phyloP scores from a whole-genome alignment of 1,139 yeast genomes.

The Debaryomyces sp. region DNA sequence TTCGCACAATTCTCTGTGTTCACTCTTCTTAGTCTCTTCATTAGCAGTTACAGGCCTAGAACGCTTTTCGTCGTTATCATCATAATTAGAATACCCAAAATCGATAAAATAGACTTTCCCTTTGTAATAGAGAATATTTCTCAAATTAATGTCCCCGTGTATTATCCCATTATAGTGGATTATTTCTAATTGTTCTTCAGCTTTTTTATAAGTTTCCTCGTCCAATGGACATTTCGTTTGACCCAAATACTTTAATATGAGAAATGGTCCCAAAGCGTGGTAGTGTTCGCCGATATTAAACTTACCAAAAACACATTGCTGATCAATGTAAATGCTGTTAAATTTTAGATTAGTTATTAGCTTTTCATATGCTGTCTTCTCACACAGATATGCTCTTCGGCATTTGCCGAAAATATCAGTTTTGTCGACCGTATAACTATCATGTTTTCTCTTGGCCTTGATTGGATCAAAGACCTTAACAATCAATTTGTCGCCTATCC shows the following conservation, averaged over 20 bases:
- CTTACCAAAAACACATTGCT: not conserved
- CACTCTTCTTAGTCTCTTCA: not conserved
- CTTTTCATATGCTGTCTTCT: not conserved
- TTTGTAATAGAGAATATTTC: not conserved
- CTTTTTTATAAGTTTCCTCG: conserved; percentile 4
- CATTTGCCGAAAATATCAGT: not conserved
- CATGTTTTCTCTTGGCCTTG: not conserved
- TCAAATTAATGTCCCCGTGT: not conserved
- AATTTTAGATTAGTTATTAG: not conserved
- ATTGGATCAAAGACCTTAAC: conserved; percentile 5
- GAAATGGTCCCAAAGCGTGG: conserved; percentile 1
- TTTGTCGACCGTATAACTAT: not conserved
- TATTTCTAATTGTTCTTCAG: conserved; percentile 1
- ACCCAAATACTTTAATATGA: not conserved
- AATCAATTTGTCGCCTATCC: not conserved
- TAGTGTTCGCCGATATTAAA: conserved; percentile 1
- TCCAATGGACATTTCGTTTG: not conserved
- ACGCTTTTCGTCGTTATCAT: not conserved
- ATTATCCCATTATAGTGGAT: conserved; percentile 4
- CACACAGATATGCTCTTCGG: not conserved
- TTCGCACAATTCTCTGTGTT: not conserved
- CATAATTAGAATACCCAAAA: not conserved
- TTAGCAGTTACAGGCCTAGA: not conserved
- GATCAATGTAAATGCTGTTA: not conserved
- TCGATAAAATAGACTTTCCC: not conserved